Base-by-base conservation (phyloP, 495 filamentous ascomycete genomes). In the Tetracladium marchalianum region DNA sequence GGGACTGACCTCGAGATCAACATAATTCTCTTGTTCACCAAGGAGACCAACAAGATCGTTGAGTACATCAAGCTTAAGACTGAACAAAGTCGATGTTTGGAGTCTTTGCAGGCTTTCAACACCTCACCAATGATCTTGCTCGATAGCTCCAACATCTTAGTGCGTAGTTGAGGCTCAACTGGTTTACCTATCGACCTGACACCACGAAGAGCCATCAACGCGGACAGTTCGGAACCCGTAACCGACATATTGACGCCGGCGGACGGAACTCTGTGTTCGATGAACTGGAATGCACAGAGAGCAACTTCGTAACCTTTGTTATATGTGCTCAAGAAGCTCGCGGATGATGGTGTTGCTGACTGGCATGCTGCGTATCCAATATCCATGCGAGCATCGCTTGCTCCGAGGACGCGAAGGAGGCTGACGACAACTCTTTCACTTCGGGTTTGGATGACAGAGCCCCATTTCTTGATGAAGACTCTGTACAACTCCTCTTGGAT, bases 21-120 rank as follows among this genome's bases (percentile, higher is more conserved):
- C 60, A 54, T 73, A 78, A 56, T 80, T 73, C 47, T 76, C 68
- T 54, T 80, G 71, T 44, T 73, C 70, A 17, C 77, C 78, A 1
- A 82, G 63, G 0, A 81, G 61, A 1, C 69, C 69, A 40, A 77
- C 66, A 1, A 81, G 66, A 11, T 73, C 70, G 46, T 72, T 72
- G 2, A 81, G 58, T 37, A 78, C 70, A 33, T 62, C 52, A 52
- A 76, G 71, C 1, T 63, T 63, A 12, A 81, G 53, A 11, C 72
- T n/a, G 63, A 11, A 73, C 62, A 45, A 81, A 73, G 19, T 75
- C 66, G 39, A 80, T 61, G 73, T 3, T 70, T 67, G 18, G 71
- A 56, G 7, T 68, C 60, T 35, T 68, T 70, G 31, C 72, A 70
- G 0, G 70, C 63, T 4, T 64, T 53, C 45, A 81, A 68, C 13